Evolutionary conservation across 1,284 basidiomycete species (phyloP), one percentile per base, ranked within the genome.

Genomic region (Ceratobasidium sp.): DNA sequence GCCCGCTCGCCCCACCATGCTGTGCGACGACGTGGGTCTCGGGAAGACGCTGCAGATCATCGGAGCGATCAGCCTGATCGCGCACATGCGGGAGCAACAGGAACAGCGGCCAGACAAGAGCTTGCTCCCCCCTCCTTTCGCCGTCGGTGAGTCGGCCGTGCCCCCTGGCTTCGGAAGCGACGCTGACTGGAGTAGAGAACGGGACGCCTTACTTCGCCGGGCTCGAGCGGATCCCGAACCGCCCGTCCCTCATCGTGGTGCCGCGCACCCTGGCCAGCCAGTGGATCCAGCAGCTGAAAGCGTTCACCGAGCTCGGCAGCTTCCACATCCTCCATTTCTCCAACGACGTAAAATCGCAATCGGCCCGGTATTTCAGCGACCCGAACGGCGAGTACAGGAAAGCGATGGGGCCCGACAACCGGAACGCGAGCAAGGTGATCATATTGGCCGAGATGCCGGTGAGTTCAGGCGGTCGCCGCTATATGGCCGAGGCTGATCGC

Each of bases 181-280:
- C 9, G 27, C 43, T 64, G 62, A 48, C 22, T 27, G 11, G 1
- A 19, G 27, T 19, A 72, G 69, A 31, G 19, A 16, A 16, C 13
- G 11, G 34, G 7, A 72, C 41, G 2, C 69, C 43, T 0, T 72
- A 51, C 34, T 62, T 72, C 39, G 69, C n/a, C 41, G 69, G 69
- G 2, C 24, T 22, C 5, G 43, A 62, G 27, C 6, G 24, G 14
- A n/a, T 72, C 14, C 56, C 56, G 2, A 61, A 49, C 22, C 56
- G 19, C 6, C 69, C 69, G n/a, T n/a, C n/a, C 14, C 14, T 16
- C 19, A 19, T 72, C 7, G 31, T 72, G 7, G 56, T 72, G 3
- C 43, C 34, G 1, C 69, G 31, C 9, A 61, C 69, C 2, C 29
- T 72, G 1, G 11, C 41, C 13, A 51, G 29, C 48, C 69, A 72